phyloP scores from a whole-genome alignment of 2,329 filamentous ascomycete genomes.

The Didymosphaeria variabile region DNA sequence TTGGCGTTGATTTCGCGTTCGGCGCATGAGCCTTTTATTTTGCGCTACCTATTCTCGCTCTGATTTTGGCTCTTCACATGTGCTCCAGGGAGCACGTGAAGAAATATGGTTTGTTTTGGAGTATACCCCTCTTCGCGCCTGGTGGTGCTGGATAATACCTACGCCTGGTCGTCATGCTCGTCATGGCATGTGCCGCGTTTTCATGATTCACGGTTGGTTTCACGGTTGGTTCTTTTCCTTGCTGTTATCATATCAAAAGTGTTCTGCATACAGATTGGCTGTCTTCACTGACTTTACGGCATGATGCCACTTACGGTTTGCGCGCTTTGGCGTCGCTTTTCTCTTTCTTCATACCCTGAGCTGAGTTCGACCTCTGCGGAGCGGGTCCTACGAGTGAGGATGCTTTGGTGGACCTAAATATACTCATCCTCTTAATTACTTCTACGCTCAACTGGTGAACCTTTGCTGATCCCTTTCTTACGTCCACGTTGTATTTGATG shows the following conservation, averaged over 20 bases:
- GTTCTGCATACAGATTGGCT: constrained; percentile 14
- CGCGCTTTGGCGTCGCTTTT: not conserved
- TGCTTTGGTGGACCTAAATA: constrained; percentile 21
- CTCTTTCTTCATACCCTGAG: constrained; percentile 2
- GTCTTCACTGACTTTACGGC: constrained; percentile 13
- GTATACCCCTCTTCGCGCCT: constrained; percentile 19
- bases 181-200: constrained; percentile 11
- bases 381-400: constrained; percentile 9
- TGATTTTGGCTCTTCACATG: constrained; percentile 21
- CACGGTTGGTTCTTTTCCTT: constrained; percentile 14
- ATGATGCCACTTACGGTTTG: not conserved
- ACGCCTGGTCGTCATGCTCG: constrained; percentile 9
- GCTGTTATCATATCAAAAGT: constrained; percentile 14
- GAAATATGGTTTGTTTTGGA: constrained; percentile 16
- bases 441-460: not conserved
- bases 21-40: constrained; percentile 7
- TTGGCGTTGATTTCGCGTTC: constrained; percentile 18
- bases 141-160: constrained; percentile 18
- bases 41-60: not conserved
- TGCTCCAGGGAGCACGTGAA: constrained; percentile 23
- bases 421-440: constrained; percentile 3
- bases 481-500: not conserved
- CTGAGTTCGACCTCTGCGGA: not conserved
- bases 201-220: constrained; percentile 14
- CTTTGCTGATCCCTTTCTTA: not conserved